phyloP scores from a whole-genome alignment of 2,329 filamentous ascomycete genomes.

The Colletotrichum simmondsii region DNA sequence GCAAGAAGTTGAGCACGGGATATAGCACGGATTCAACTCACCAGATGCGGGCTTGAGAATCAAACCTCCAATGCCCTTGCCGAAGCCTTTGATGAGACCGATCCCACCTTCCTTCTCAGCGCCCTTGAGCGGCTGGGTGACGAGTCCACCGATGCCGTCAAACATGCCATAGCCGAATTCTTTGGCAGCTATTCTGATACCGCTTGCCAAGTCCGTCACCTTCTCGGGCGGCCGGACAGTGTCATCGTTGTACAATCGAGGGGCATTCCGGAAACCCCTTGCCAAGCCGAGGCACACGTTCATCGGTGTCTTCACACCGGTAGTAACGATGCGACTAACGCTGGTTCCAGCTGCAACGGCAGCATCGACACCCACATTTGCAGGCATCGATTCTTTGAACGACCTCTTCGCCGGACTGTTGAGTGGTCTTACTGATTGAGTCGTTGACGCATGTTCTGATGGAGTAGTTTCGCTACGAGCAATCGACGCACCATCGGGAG shows the following conservation, averaged over 20 bases:
- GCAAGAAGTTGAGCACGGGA: too few relatives aligned
- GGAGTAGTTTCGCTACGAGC: conserved; percentile 45
- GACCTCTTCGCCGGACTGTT: conserved; percentile 32
- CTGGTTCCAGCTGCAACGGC: conserved; percentile 75
- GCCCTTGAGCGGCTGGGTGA: conserved; percentile 79
- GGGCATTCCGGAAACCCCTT: conserved; percentile 89
- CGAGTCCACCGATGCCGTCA: conserved; percentile 83
- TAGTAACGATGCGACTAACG: conserved; percentile 76
- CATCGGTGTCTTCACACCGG: conserved; percentile 83
- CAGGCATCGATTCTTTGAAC: conserved; percentile 36
- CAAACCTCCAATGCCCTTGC: conserved; percentile 84
- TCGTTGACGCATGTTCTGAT: conserved; percentile 41
- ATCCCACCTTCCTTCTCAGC: conserved; percentile 57
- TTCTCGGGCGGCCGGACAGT: conserved; percentile 82
- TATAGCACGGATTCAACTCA: conserved; percentile 48
- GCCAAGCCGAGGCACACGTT: conserved; percentile 86
- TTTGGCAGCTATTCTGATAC: conserved; percentile 81
- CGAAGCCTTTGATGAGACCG: conserved; percentile 82
- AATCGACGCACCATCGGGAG: conserved; percentile 38
- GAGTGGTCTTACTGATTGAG: conserved; percentile 4
- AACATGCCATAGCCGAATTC: conserved; percentile 83
- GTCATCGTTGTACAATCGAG: conserved; percentile 85
- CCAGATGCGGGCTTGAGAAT: conserved; percentile 85
- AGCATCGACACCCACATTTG: conserved; percentile 59
- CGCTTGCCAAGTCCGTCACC: conserved; percentile 81